Evolutionary conservation across 1,284 basidiomycete species (phyloP), one percentile per base, ranked within the genome.

Genomic region (Pseudozyma sp.): DNA sequence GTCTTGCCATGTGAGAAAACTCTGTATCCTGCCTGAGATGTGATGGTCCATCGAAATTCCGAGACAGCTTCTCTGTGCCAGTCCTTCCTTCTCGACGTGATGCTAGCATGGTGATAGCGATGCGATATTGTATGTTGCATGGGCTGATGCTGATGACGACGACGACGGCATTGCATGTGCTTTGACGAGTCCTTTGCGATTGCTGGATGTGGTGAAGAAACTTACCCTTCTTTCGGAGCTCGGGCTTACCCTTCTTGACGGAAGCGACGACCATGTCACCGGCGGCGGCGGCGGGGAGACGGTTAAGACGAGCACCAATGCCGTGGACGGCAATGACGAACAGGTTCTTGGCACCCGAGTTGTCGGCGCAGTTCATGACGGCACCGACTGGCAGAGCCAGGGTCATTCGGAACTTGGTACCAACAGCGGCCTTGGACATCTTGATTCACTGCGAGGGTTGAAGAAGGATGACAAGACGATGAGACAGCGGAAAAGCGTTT

Each of bases 171-270:
- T 31, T 55, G 45, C 7, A 14, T 42, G 40, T 42, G 40, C 40
- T 7, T 10, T 13, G 35, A 37, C 8, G 24, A 24, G 24, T 29
- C 29, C 24, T 53, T 33, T 37, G 5, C 17, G 3, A 13, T 48
- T 43, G 54, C 35, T n/a, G 51, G 43, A 29, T 19, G 16, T 16
- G 34, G 31, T 17, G 14, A 8, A 40, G 37, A 56, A 48, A 87
- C 92, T 85, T 86, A 95, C 94, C 96, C 90, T 99, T 99, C 90
- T 99, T 99, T 87, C 96, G 91, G 85, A 99, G 88, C 87, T 99
- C 96, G 55, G 97, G 97, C 89, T 99, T 99, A 87, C 96, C 96
- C 90, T 99, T 99, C 91, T 99, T 99, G 85, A 99, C 97, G 67
- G 93, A 94, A 71, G 94, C 94, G 83, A 99, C 94, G 82, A 98